Evolutionary conservation across 2,329 filamentous ascomycete genomes (phyloP).

Genomic region (Clarireedia homoeocarpa): DNA sequence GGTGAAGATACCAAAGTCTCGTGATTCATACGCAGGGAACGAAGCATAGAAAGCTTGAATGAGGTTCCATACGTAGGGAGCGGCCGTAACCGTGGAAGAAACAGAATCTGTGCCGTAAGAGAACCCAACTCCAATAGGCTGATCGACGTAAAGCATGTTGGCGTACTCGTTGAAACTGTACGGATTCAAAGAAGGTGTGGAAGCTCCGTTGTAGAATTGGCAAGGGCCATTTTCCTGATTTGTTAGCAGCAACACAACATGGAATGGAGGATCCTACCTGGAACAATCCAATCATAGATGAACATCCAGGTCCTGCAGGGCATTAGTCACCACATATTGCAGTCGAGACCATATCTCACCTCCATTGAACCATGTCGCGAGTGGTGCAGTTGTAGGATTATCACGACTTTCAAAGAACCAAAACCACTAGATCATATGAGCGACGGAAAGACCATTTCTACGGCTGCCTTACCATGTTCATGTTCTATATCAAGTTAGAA

Average conservation of each 20-base stretch:
- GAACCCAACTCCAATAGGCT: conserved; percentile 35
- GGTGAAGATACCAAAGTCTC: conserved; percentile 46
- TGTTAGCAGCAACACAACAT: no score
- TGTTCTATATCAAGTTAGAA: conserved; percentile 11
- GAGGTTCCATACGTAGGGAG: conserved; percentile 47
- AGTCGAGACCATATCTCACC: conserved; percentile 13
- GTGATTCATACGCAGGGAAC: conserved; percentile 55
- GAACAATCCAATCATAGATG: conserved; percentile 55
- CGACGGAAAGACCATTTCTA: neutral
- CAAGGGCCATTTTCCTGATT: conserved; percentile 36
- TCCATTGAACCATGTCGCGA: conserved; percentile 39
- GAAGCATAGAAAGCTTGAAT: conserved; percentile 53
- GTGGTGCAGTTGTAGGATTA: conserved; percentile 37
- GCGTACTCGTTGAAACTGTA: conserved; percentile 34
- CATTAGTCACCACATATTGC: neutral
- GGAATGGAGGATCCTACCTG: conserved; percentile 30
- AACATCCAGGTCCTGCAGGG: conserved; percentile 34
- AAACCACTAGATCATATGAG: conserved; percentile 15
- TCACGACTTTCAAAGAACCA: conserved; percentile 54
- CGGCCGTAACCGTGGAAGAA: conserved; percentile 38
- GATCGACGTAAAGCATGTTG: conserved; percentile 35
- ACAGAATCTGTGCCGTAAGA: conserved; percentile 36
- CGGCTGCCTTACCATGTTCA: conserved; percentile 11
- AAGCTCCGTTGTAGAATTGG: conserved; percentile 33
- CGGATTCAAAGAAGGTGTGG: conserved; percentile 34